These are phyloP conservation scores for Populus simonii DNA, from an alignment of 345 rosid species.

Conservation along the genomic window DNA sequence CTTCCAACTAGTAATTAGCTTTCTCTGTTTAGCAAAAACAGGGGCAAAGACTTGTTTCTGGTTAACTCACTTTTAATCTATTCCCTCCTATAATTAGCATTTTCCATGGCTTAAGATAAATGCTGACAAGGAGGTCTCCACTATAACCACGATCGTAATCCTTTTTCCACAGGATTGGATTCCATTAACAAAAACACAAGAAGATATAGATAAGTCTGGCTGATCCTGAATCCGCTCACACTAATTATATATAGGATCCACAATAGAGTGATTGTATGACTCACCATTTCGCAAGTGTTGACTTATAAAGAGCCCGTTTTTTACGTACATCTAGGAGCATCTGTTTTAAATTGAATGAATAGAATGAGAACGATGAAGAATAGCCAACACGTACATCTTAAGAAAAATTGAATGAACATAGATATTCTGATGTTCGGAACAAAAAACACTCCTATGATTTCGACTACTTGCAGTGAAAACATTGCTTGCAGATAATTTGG, in stretches of 20 bases:
- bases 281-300: background rate
- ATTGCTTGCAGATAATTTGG: too few species aligned
- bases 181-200: background rate
- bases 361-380: too few species aligned
- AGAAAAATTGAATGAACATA: too few species aligned
- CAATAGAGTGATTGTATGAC: background rate
- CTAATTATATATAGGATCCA: background rate
- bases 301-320: background rate
- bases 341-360: too few species aligned
- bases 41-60: background rate
- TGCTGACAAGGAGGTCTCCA: background rate
- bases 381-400: too few species aligned
- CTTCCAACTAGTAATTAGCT: background rate
- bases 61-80: background rate
- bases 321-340: background rate
- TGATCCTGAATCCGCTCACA: background rate
- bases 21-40: background rate
- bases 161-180: background rate
- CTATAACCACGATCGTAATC: background rate
- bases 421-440: too few species aligned
- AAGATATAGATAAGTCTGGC: background rate
- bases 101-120: background rate
- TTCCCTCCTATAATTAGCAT: constrained; percentile 1
- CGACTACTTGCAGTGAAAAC: too few species aligned
- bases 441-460: too few species aligned